phyloP scores from a whole-genome alignment of 2,329 filamentous ascomycete species.

The Diplodia mutila region DNA sequence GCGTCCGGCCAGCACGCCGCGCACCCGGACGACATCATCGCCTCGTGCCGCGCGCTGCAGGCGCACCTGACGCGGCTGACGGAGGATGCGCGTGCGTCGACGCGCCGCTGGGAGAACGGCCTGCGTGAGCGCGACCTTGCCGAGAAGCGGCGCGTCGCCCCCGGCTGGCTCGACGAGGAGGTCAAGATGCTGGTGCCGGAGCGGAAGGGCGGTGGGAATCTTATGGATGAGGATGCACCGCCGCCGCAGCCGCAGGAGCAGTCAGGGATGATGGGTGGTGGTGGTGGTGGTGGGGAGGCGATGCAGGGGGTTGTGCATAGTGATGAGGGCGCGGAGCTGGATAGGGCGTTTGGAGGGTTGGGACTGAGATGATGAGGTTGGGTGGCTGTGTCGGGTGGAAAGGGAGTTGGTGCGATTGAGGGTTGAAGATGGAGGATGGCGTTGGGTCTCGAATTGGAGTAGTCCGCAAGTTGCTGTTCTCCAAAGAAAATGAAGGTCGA shows the following conservation, averaged over 20 bases:
- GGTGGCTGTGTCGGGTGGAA: not conserved
- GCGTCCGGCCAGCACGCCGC: slow-evolving; percentile 72
- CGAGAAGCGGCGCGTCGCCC: slow-evolving; percentile 78
- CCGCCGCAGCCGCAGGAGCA: slow-evolving; percentile 36
- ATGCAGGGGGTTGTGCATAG: slow-evolving; percentile 29
- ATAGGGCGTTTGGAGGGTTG: slow-evolving; percentile 70
- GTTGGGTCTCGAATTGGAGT: not conserved
- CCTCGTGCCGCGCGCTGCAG: slow-evolving; percentile 77
- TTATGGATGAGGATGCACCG: slow-evolving; percentile 14
- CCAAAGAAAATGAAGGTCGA: not conserved
- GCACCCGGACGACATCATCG: slow-evolving; percentile 82
- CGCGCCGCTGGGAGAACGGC: slow-evolving; percentile 71
- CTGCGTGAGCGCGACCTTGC: slow-evolving; percentile 69
- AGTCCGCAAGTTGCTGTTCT: not conserved
- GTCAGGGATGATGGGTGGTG: not conserved
- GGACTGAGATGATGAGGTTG: slow-evolving; percentile 49
- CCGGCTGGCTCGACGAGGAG: slow-evolving; percentile 78
- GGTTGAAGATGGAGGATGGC: not conserved
- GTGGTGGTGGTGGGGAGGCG: not conserved
- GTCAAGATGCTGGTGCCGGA: slow-evolving; percentile 68
- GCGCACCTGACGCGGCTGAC: slow-evolving; percentile 73
- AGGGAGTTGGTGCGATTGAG: not conserved
- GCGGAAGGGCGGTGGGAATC: slow-evolving; percentile 41
- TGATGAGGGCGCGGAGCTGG: slow-evolving; percentile 64
- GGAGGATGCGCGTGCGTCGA: slow-evolving; percentile 67